These are phyloP conservation scores for Wickerhamomyces sp. DNA, from an alignment of 1,139 yeast genomes.

Conservation along the genomic window DNA sequence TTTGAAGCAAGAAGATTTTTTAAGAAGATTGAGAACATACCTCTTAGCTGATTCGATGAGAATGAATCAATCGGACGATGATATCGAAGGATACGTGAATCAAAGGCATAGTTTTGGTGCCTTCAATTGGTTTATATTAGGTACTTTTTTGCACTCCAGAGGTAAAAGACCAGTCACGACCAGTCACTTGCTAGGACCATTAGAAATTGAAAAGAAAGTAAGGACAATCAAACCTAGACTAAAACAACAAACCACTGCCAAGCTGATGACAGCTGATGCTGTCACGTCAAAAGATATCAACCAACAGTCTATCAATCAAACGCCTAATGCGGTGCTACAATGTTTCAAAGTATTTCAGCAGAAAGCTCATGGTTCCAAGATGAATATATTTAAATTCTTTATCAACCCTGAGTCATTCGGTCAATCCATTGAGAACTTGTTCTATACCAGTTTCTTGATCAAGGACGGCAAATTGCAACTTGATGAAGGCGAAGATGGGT, in stretches of 20 bases:
- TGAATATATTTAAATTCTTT: slow-evolving; percentile 61
- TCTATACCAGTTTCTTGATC: slow-evolving; percentile 73
- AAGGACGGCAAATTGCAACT: slow-evolving; percentile 64
- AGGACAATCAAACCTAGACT: slow-evolving; percentile 22
- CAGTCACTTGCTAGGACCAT: slow-evolving; percentile 69
- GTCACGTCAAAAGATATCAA: slow-evolving; percentile 53
- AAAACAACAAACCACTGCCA: slow-evolving; percentile 26
- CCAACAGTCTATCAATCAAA: slow-evolving; percentile 46
- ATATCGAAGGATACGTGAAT: slow-evolving; percentile 23
- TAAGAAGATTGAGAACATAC: slow-evolving; percentile 34
- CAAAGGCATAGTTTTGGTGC: slow-evolving; percentile 24
- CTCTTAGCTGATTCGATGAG: slow-evolving; percentile 29
- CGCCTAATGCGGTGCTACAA: slow-evolving; percentile 54
- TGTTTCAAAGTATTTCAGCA: slow-evolving; percentile 36
- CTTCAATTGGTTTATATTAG: slow-evolving; percentile 58
- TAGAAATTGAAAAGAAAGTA: slow-evolving; percentile 56
- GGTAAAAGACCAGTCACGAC: slow-evolving; percentile 45
- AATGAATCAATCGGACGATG: slow-evolving; percentile 17
- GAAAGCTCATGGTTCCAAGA: slow-evolving; percentile 32
- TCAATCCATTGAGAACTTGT: slow-evolving; percentile 78
- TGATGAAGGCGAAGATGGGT: slow-evolving; percentile 44
- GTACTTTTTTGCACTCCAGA: slow-evolving; percentile 44
- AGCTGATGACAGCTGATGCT: slow-evolving; percentile 35
- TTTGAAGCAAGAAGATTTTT: slow-evolving; percentile 43
- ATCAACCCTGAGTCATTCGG: slow-evolving; percentile 73